Evolutionary conservation across 2,329 filamentous ascomycete species (phyloP), one percentile per base, ranked within the genome.

Genomic region (Nothophaeocryptopus gaeumannii): DNA sequence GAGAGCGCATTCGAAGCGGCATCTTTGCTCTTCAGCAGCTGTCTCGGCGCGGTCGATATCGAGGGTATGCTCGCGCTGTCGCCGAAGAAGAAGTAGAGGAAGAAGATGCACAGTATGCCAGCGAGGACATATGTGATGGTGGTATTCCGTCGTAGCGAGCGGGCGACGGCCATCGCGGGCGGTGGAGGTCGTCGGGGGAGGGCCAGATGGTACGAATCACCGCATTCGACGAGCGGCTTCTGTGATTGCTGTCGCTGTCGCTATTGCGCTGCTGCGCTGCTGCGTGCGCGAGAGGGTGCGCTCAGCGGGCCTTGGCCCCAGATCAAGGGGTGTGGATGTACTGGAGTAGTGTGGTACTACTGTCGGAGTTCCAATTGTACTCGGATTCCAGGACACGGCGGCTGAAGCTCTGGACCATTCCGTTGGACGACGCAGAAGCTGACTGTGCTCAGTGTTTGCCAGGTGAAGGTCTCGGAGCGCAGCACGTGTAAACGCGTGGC

Each of bases 111-210:
- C 51, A 93, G 79, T 50, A 88, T 72, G 59, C 75, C 78, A 63
- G 88, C 88, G 59, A 95, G 77, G 60, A 85, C 69, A 57, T 92
- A 74, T 47, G 86, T 92, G 65, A 87, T 78, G 56, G 88, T 85
- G 72, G 83, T 93, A 68, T 85, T 82, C 74, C 87, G 86, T 74
- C 88, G 88, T 67, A 92, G 80, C 56, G 78, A 76, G 73, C 88
- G 87, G 66, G 78, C 67, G 60, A 78, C 72, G 62, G 78, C 78
- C 80, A 83, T 81, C 50, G 46, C 73, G 64, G 51, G 30, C 40
- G 30, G 12, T 31, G 36, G 15, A 26, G 30, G 16, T n/a, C 16
- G 15, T 37, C 32, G 33, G 29, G 32, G n/a, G 39, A 29, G 39
- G 46, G 13, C n/a, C 37, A 11, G 31, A 34, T n/a, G 40, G 13